These are phyloP conservation scores for Leccinum imitatum DNA, from an alignment of 768 basidiomycete species.

Conservation along the genomic window DNA sequence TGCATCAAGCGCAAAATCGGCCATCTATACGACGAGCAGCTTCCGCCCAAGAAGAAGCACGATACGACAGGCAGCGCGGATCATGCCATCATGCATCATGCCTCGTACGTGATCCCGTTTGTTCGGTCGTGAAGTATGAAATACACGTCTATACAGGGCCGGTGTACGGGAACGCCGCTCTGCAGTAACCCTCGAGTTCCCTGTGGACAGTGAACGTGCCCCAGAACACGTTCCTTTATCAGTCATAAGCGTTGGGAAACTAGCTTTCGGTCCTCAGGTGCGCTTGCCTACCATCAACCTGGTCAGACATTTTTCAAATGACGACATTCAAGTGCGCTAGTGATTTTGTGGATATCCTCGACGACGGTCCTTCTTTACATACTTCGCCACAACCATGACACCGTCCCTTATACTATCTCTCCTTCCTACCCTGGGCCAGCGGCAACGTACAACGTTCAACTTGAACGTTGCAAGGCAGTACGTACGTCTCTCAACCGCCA, in stretches of 20 bases:
- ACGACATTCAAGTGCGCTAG: constrained; percentile 37
- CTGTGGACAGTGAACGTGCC: constrained; percentile 51
- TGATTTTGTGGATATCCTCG: constrained; percentile 86
- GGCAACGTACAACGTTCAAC: constrained; percentile 3
- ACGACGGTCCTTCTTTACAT: constrained; percentile 76
- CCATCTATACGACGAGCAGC: constrained; percentile 86
- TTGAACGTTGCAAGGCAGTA: not conserved
- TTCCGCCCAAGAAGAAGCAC: constrained; percentile 50
- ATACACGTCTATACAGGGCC: constrained; percentile 16
- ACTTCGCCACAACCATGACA: constrained; percentile 45
- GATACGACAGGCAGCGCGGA: constrained; percentile 33
- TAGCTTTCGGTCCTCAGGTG: constrained; percentile 83
- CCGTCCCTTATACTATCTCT: constrained; percentile 41
- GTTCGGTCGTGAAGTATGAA: not conserved
- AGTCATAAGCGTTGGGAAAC: constrained; percentile 72
- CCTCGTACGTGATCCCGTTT: constrained; percentile 19
- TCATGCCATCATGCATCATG: constrained; percentile 2
- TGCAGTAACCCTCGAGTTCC: constrained; percentile 35
- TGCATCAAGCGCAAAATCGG: constrained; percentile 92
- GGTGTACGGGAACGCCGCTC: constrained; percentile 19
- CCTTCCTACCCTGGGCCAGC: constrained; percentile 22
- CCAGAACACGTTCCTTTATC: constrained; percentile 58
- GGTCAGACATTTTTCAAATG: not conserved
- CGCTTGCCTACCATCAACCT: constrained; percentile 22
- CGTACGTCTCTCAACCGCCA: constrained; percentile 19